Evolutionary conservation across 306 rosid genomes (phyloP).

Genomic region (Glycine latifolia): DNA sequence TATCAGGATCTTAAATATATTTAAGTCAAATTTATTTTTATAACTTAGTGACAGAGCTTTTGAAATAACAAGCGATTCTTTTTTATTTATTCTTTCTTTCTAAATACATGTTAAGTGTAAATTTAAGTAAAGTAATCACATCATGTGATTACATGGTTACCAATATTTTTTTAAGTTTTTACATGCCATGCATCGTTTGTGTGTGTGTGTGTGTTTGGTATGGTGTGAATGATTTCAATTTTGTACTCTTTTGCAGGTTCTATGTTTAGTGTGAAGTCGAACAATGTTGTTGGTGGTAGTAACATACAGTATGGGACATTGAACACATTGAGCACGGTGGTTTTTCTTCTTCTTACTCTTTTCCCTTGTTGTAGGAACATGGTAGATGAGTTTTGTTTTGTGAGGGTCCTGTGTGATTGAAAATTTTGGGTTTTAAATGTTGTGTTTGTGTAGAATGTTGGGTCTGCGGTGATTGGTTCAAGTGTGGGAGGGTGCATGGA

Average conservation of each 20-base stretch:
- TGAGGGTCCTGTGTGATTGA: not conserved
- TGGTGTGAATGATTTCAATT: not conserved
- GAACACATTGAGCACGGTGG: slow-evolving; percentile 61
- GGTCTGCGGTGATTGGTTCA: slow-evolving; percentile 61
- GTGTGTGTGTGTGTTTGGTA: not conserved
- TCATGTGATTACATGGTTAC: not conserved
- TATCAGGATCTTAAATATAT: too few species aligned
- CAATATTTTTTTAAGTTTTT: not conserved
- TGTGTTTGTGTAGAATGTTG: slow-evolving; percentile 51
- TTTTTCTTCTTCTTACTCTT: slow-evolving; percentile 33
- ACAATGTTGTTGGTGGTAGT: slow-evolving; percentile 59
- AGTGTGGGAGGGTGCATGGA: slow-evolving; percentile 60
- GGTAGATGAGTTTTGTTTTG: not conserved
- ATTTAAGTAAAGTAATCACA: not conserved
- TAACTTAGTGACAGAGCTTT: not conserved
- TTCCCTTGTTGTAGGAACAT: not conserved
- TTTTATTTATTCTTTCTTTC: not conserved
- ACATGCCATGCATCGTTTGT: not conserved
- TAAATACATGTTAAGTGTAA: not conserved
- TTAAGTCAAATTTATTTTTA: not conserved
- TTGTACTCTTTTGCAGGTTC: slow-evolving; percentile 56
- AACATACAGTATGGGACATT: slow-evolving; percentile 62
- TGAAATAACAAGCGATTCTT: not conserved
- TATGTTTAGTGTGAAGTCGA: slow-evolving; percentile 64
- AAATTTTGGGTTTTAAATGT: not conserved